Evolutionary conservation across 345 rosid species (phyloP), one percentile per base, ranked within the genome.

Genomic region (Eucalyptus globulus): DNA sequence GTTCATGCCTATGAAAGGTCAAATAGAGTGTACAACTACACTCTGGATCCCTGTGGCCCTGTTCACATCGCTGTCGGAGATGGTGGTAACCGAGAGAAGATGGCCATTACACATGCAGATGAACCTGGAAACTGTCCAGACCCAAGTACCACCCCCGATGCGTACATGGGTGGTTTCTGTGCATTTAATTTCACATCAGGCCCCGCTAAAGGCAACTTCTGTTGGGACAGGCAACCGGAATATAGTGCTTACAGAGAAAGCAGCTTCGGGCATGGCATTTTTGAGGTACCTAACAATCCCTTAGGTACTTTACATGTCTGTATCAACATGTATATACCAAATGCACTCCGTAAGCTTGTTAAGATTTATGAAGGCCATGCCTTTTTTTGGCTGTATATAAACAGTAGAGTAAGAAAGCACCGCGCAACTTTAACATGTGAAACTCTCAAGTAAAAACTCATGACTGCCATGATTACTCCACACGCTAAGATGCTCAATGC

Each of bases 1-100:
- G 97, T 97, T 86, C 94, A 97, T 93, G 99, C 97, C 17, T 97
- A 97, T 65, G 99, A 97, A 94, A 97, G 99, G 86, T 95, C 99
- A 60, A 97, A 97, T 91, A 93, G 98, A 86, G 96, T 97, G 49
- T 97, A 95, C 90, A 95, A 96, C 93, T 97, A n/a, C n/a, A n/a
- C 90, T 1, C 90, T 97, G 88, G 99, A 97, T 95, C 97, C 95
- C 16, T 96, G 97, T 90, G 99, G 98, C 24, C 97, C 98, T 7
- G 93, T 97, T 56, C 93, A 96, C 91, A 94, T 97, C 87, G 91
- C 95, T 3, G 93, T 94, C 26, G 99, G 99, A 86, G 95, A 93
- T 90, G 99, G 99, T 72, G 99, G 99, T 85, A 94, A 92, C 53
- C 91, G 93, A 86, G 96, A 96, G 91, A 94, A 93, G 90, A 91